These are phyloP conservation scores for Cerioporus squamosus DNA, from an alignment of 1,284 basidiomycete species.

Conservation along the genomic window DNA sequence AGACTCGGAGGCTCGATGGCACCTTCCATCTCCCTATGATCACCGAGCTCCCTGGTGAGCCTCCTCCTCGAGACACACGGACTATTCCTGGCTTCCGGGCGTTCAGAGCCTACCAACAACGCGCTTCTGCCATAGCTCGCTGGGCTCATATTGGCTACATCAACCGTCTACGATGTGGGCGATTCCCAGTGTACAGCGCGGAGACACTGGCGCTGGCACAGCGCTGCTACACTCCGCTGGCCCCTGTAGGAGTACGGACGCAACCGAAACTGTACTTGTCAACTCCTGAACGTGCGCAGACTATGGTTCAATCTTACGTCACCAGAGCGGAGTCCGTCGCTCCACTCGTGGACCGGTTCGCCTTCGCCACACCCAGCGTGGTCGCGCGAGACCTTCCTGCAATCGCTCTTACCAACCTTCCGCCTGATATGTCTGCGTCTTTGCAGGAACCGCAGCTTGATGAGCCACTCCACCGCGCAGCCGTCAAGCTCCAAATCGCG, in stretches of 20 bases:
- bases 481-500: slow-evolving; percentile 90
- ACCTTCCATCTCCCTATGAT: slow-evolving; percentile 68
- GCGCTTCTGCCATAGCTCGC: slow-evolving; percentile 57
- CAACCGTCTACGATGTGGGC: slow-evolving; percentile 77
- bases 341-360: slow-evolving; percentile 71
- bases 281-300: slow-evolving; percentile 44
- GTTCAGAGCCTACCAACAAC: slow-evolving; percentile 61
- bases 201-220: slow-evolving; percentile 59
- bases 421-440: slow-evolving; percentile 37
- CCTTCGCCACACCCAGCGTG: slow-evolving; percentile 83
- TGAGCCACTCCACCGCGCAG: slow-evolving; percentile 68
- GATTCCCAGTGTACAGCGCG: slow-evolving; percentile 65
- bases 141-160: slow-evolving; percentile 78
- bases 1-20: slow-evolving; percentile 69
- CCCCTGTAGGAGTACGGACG: slow-evolving; percentile 59
- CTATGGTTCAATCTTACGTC: slow-evolving; percentile 67
- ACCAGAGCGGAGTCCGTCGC: slow-evolving; percentile 63
- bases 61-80: slow-evolving; percentile 72
- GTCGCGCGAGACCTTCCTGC: slow-evolving; percentile 79
- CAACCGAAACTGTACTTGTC: slow-evolving; percentile 45
- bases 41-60: slow-evolving; percentile 57
- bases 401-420: slow-evolving; percentile 55
- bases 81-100: slow-evolving; percentile 76
- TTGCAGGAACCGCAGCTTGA: slow-evolving; percentile 57
- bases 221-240: slow-evolving; percentile 50